phyloP scores from a whole-genome alignment of 257 asterid genomes.

The Plantago elongata region DNA sequence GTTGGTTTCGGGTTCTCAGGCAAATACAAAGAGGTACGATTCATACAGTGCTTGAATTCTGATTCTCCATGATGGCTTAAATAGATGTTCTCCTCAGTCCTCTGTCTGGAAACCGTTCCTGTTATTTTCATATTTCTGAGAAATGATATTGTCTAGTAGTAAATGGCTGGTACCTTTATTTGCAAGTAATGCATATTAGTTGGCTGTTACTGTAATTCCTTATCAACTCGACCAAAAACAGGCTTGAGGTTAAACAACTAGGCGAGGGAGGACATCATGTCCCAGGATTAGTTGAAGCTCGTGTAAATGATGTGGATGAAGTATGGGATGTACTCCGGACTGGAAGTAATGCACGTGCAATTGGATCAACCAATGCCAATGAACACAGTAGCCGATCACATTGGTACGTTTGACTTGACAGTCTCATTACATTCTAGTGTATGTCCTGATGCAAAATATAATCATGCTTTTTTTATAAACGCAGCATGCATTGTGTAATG shows the following conservation, averaged over 20 bases:
- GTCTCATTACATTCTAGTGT: background rate
- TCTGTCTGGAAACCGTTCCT: conserved; percentile 1
- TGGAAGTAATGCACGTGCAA: conserved; percentile 84
- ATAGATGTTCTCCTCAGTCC: background rate
- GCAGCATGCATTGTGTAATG: conserved; percentile 94
- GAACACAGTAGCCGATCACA: conserved; percentile 99
- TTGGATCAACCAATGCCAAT: conserved; percentile 82
- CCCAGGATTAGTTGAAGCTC: conserved; percentile 88
- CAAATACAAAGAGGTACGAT: conserved; percentile 54
- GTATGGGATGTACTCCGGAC: conserved; percentile 88
- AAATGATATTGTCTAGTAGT: no score
- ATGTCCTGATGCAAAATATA: conserved; percentile 16
- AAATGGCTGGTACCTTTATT: no score
- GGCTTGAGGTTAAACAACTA: conserved; percentile 91
- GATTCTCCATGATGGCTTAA: background rate
- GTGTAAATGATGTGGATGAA: conserved; percentile 61
- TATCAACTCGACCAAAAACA: conserved; percentile 20
- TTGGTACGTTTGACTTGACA: conserved; percentile 43
- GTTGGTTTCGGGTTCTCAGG: conserved; percentile 54
- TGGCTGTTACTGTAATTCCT: no score
- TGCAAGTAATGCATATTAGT: no score
- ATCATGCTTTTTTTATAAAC: conserved; percentile 8
- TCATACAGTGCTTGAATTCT: background rate
- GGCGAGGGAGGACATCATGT: conserved; percentile 91
- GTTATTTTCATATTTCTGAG: no score